Percentiles rank a stretch among this genome's conserved stretches.
Conservation (phyloP, 257 asterid species). For the Anisodus acutangulus region DNA sequence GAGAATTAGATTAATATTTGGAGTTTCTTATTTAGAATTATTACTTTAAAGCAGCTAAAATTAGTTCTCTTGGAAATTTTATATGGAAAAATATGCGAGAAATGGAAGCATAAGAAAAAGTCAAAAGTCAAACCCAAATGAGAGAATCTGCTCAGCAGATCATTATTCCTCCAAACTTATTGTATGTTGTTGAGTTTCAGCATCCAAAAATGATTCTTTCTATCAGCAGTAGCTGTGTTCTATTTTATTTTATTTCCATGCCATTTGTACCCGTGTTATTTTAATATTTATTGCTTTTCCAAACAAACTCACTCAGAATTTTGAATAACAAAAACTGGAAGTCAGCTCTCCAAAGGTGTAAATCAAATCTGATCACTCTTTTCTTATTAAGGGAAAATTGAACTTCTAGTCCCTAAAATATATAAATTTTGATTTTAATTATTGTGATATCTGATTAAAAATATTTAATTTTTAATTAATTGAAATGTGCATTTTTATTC, state of each 20-base stretch:
- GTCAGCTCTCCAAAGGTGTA: conserved; percentile 6
- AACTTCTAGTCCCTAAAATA: background rate
- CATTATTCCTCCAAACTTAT: background rate
- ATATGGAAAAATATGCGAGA: background rate
- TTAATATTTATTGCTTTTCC: background rate
- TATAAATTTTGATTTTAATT: background rate
- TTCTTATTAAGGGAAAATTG: background rate
- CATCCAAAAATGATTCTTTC: conserved; percentile 11
- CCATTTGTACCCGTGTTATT: conserved; percentile 2
- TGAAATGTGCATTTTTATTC: background rate
- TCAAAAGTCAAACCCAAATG: conserved; percentile 17
- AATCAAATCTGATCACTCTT: background rate
- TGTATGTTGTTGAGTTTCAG: background rate
- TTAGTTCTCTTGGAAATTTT: background rate
- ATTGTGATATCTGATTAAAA: background rate
- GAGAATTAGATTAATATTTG: background rate
- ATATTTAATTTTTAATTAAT: background rate
- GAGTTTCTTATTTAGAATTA: background rate
- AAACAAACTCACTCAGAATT: background rate
- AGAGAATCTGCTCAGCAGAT: conserved; percentile 25
- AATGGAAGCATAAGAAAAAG: background rate
- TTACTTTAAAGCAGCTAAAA: background rate
- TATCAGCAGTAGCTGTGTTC: background rate
- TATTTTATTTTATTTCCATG: background rate
- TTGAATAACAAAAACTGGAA: conserved; percentile 1